Percentiles rank a stretch among this genome's conserved stretches.
Conservation (phyloP, 2,329 filamentous ascomycete species). For the Magnaporthiopsis rhizophila region DNA sequence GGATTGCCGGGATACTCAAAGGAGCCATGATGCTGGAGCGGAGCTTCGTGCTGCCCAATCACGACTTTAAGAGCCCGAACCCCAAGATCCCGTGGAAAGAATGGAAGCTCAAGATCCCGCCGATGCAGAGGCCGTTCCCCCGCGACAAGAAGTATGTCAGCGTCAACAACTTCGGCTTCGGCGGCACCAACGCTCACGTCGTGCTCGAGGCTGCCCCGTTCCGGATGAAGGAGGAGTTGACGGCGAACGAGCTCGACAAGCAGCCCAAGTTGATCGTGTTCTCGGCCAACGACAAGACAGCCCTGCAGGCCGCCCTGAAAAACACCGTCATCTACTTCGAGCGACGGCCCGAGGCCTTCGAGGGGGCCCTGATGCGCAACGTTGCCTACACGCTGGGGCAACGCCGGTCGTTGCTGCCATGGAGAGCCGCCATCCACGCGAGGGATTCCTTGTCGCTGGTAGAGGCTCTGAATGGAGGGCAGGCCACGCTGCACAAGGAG, state of each 20-base stretch:
- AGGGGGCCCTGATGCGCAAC: constrained; percentile 34
- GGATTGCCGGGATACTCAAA: constrained; percentile 45
- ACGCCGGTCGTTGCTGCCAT: constrained; percentile 34
- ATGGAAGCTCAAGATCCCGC: constrained; percentile 41
- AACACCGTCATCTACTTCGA: constrained; percentile 32
- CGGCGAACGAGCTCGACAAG: constrained; percentile 16
- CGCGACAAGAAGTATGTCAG: constrained; percentile 40
- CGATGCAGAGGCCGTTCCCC: constrained; percentile 36
- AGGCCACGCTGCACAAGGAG: constrained; percentile 27
- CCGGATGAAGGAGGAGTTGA: constrained; percentile 23
- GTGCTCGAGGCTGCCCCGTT: constrained; percentile 32
- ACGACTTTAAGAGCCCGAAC: constrained; percentile 41
- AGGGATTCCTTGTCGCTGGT: constrained; percentile 36
- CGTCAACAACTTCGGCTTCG: constrained; percentile 41
- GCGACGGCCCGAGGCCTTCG: constrained; percentile 34
- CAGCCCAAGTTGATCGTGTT: constrained; percentile 34
- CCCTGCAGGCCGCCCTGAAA: constrained; percentile 23
- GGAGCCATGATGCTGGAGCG: constrained; percentile 42
- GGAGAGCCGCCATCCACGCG: constrained; percentile 34
- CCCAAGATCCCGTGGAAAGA: constrained; percentile 39
- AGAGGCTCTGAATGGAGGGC: constrained; percentile 32
- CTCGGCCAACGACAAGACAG: constrained; percentile 30
- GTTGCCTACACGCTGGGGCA: constrained; percentile 40
- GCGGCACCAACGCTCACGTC: constrained; percentile 36
- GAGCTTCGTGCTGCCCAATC: constrained; percentile 40